These are phyloP conservation scores for Chrysoporthe puriensis DNA, from an alignment of 2,329 filamentous ascomycete genomes.

Conservation along the genomic window DNA sequence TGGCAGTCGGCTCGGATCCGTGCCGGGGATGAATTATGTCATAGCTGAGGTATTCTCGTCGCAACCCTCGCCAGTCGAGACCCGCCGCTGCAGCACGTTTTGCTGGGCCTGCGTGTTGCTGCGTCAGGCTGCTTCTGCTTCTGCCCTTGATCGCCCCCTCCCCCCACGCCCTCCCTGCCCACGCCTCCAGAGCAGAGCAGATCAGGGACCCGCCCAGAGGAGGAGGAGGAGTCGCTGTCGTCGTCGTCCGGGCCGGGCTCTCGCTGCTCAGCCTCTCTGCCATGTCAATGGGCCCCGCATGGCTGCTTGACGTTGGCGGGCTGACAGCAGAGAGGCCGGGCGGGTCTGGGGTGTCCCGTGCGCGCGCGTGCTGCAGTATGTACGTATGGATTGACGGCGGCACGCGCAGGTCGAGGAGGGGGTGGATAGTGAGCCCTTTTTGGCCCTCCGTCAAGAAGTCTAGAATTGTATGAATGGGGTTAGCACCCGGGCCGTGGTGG, in stretches of 20 bases:
- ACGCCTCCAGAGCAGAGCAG: neutral
- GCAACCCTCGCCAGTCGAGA: conserved; percentile 1
- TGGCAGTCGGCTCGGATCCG: neutral
- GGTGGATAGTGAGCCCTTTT: neutral
- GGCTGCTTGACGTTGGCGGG: neutral
- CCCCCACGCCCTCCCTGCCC: neutral
- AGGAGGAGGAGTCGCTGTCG: neutral
- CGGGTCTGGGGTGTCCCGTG: too few relatives aligned
- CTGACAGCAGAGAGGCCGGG: too few relatives aligned
- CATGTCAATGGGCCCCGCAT: too few relatives aligned
- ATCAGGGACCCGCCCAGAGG: neutral
- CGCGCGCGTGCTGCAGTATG: too few relatives aligned
- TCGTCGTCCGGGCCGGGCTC: neutral
- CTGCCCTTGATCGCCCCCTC: neutral
- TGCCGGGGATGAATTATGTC: neutral
- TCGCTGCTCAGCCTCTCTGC: too few relatives aligned
- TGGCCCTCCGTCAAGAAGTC: neutral
- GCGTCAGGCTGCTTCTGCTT: conserved; percentile 5
- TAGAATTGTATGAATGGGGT: neutral
- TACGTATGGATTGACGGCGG: too few relatives aligned
- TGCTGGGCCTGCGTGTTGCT: neutral
- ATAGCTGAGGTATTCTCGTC: conserved; percentile 8
- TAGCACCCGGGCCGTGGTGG: neutral
- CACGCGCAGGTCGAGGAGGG: neutral
- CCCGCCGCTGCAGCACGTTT: neutral